Evolutionary conservation across 2,329 filamentous ascomycete genomes (phyloP).

Genomic region (Calonectria honghensis): DNA sequence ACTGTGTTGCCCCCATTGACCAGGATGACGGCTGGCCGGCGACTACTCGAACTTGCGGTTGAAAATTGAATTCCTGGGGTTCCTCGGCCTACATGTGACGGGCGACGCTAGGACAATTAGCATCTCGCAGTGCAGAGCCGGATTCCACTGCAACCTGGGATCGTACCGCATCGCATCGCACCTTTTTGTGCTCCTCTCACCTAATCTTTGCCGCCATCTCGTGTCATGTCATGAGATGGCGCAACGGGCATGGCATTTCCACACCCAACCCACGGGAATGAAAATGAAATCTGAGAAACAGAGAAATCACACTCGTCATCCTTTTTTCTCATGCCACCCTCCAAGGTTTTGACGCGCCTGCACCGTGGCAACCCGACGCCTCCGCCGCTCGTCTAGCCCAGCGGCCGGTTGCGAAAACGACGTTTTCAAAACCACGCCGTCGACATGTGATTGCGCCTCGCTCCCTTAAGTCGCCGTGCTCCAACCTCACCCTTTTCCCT

Average conservation of each 20-base stretch:
- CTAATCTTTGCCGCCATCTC: slow-evolving; percentile 10
- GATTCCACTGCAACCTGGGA: slow-evolving; percentile 6
- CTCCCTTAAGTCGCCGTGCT: slow-evolving; percentile 15
- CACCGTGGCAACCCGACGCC: slow-evolving; percentile 27
- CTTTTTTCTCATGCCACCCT: slow-evolving; percentile 23
- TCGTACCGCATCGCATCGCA: background rate
- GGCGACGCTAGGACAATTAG: slow-evolving; percentile 20
- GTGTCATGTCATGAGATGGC: slow-evolving; percentile 6
- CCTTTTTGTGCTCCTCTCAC: background rate
- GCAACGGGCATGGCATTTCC: background rate
- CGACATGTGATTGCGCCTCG: slow-evolving; percentile 53
- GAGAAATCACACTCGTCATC: background rate
- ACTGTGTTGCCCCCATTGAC: background rate
- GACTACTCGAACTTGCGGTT: background rate
- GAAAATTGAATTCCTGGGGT: slow-evolving; percentile 11
- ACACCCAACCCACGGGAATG: slow-evolving; percentile 24
- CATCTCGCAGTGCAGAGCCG: slow-evolving; percentile 12
- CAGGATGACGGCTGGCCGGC: background rate
- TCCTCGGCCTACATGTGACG: slow-evolving; percentile 26
- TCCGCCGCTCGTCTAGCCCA: slow-evolving; percentile 19
- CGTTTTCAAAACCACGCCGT: slow-evolving; percentile 36
- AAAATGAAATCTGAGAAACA: background rate
- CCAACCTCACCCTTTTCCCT: slow-evolving; percentile 10
- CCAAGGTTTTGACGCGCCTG: slow-evolving; percentile 11
- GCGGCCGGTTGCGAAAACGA: slow-evolving; percentile 16